Percentiles rank a stretch among this genome's conserved stretches.
Evolutionary conservation across 768 basidiomycete species (phyloP).

Genomic region (Tulasnella sp.): DNA sequence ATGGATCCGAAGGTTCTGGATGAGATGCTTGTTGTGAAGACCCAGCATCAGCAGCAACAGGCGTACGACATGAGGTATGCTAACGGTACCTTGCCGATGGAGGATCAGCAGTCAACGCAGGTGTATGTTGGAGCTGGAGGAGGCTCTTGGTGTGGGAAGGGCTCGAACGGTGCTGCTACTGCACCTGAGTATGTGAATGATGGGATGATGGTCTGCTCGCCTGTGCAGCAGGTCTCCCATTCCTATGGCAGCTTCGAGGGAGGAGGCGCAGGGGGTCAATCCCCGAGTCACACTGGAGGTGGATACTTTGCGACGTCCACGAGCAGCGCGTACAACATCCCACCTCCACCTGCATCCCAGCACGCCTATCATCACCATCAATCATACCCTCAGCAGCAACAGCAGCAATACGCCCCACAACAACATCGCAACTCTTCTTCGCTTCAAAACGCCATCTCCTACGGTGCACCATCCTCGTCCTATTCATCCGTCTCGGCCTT

Average conservation of each 20-base stretch:
- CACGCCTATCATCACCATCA: neutral
- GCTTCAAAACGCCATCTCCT: too few species aligned
- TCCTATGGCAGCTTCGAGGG: neutral
- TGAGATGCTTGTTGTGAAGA: too few species aligned
- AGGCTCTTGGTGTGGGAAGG: too few species aligned
- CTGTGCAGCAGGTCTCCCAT: neutral
- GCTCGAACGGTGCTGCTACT: neutral
- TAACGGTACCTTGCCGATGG: too few species aligned
- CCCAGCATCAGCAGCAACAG: too few species aligned
- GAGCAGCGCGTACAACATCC: slow-evolving; percentile 3
- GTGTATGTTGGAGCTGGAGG: too few species aligned
- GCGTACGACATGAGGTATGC: too few species aligned
- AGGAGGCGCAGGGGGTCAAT: neutral
- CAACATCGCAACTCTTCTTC: too few species aligned
- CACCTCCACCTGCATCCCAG: slow-evolving; percentile 7
- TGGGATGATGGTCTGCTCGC: neutral
- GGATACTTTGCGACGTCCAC: neutral
- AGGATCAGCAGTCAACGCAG: too few species aligned
- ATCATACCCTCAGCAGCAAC: slow-evolving; percentile 8
- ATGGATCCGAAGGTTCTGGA: too few species aligned
- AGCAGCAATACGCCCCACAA: slow-evolving; percentile 4
- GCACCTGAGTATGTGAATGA: neutral
- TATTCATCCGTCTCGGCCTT: neutral
- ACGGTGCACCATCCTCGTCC: neutral
- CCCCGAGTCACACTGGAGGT: neutral